These are phyloP conservation scores for Botrytis porri DNA, from an alignment of 2,329 filamentous ascomycete species.

Conservation along the genomic window DNA sequence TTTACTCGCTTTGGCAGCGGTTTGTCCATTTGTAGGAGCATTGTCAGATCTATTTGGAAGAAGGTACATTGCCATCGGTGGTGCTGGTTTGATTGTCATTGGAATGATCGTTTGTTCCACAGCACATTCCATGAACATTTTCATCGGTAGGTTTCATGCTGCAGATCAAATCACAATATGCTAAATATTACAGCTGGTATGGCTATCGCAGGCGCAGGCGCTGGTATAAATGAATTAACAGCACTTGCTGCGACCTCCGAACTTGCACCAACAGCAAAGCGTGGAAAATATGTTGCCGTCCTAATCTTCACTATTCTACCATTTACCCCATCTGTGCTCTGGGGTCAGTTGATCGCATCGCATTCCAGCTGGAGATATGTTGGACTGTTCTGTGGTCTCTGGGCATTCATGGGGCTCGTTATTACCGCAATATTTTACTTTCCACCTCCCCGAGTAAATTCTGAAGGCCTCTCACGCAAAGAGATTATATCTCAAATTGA, in stretches of 20 bases:
- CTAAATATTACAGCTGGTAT: conserved; percentile 43
- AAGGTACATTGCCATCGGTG: conserved; percentile 55
- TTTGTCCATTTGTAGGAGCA: conserved; percentile 64
- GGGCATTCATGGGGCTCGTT: conserved; percentile 51
- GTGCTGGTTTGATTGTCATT: conserved; percentile 52
- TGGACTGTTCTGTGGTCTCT: conserved; percentile 51
- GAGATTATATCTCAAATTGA: conserved; percentile 48
- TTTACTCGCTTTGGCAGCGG: conserved; percentile 53
- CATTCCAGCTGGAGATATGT: conserved; percentile 52
- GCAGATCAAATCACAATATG: neutral
- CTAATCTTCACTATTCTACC: conserved; percentile 60
- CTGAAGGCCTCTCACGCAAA: conserved; percentile 40
- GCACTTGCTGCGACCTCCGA: conserved; percentile 66
- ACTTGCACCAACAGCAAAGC: conserved; percentile 61
- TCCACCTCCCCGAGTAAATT: conserved; percentile 48
- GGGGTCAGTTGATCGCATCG: conserved; percentile 54
- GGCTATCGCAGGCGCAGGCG: conserved; percentile 59
- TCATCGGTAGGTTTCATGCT: conserved; percentile 49
- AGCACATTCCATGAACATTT: conserved; percentile 56
- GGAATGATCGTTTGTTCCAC: conserved; percentile 60
- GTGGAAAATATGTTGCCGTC: conserved; percentile 58
- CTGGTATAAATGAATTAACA: conserved; percentile 63
- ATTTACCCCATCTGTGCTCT: conserved; percentile 59
- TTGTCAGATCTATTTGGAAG: conserved; percentile 63
- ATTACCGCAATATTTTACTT: conserved; percentile 52